These are phyloP conservation scores for Amaranthus tricolor DNA, from an alignment of 179 eudicot species.

Conservation along the genomic window DNA sequence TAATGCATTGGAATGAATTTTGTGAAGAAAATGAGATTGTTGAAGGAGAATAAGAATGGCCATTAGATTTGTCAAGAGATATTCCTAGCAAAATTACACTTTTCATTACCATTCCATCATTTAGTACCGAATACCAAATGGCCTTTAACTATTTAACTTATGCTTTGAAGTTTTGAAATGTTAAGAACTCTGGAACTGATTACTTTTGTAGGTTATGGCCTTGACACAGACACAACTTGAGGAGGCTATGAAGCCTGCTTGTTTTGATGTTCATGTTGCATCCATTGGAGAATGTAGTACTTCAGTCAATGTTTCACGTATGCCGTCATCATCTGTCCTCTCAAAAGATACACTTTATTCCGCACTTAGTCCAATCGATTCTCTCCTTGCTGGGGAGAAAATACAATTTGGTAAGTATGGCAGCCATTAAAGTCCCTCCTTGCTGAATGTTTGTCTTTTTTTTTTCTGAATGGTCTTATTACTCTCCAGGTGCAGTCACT, in stretches of 20 bases:
- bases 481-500: constrained; percentile 84
- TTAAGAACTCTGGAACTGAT: constrained; percentile 2
- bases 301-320: constrained; percentile 39
- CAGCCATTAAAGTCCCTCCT: constrained; percentile 7
- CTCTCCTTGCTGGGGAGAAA: constrained; percentile 96
- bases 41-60: too few species aligned
- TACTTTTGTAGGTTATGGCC: constrained; percentile 63
- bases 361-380: constrained; percentile 70
- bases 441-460: neutral
- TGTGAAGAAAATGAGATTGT: too few species aligned
- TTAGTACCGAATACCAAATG: too few species aligned
- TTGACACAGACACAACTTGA: constrained; percentile 86
- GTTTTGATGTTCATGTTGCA: constrained; percentile 42
- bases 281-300: constrained; percentile 47
- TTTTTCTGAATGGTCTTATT: constrained; percentile 22
- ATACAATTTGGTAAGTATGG: constrained; percentile 80
- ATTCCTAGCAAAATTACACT: too few species aligned
- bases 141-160: neutral
- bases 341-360: constrained; percentile 63
- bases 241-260: constrained; percentile 85
- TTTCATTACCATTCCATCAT: too few species aligned
- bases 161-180: neutral
- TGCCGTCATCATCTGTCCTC: constrained; percentile 53
- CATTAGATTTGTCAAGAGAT: too few species aligned
- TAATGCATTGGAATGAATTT: too few species aligned